These are phyloP conservation scores for Knoxdaviesia capensis DNA, from an alignment of 2,329 filamentous ascomycete genomes.

Conservation along the genomic window DNA sequence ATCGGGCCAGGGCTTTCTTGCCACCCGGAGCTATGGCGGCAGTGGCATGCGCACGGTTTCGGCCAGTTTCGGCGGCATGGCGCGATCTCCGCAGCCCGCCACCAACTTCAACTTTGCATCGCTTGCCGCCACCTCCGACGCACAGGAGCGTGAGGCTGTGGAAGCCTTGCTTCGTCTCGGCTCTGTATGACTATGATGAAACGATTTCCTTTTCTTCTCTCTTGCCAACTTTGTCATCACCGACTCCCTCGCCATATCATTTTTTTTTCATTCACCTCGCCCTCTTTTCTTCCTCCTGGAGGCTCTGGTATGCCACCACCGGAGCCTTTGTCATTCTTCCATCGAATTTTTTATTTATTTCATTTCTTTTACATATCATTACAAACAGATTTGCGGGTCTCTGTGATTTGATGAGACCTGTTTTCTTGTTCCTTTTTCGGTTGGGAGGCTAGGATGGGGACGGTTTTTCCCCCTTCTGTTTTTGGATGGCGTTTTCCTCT, in stretches of 20 bases:
- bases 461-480: too few relatives aligned
- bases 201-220: conserved; percentile 2
- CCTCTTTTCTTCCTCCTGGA: neutral
- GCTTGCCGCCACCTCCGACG: conserved; percentile 33
- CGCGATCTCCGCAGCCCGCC: conserved; percentile 26
- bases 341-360: neutral
- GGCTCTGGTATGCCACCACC: neutral
- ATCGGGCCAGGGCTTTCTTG: conserved; percentile 14
- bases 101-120: conserved; percentile 31
- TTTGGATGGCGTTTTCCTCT: too few relatives aligned
- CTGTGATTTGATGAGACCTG: too few relatives aligned
- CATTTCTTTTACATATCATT: too few relatives aligned
- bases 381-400: too few relatives aligned
- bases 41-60: conserved; percentile 28
- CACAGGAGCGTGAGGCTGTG: conserved; percentile 63
- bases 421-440: too few relatives aligned
- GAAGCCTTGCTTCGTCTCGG: conserved; percentile 65
- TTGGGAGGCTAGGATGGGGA: too few relatives aligned
- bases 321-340: neutral
- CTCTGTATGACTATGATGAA: conserved; percentile 42
- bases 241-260: neutral
- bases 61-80: conserved; percentile 24
- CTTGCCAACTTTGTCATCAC: neutral
- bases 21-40: conserved; percentile 27
- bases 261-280: neutral